A percentile compares a stretch with the other conserved stretches of the same genome.
phyloP scores from a whole-genome alignment of 345 rosid species.

The Brassica rapa region DNA sequence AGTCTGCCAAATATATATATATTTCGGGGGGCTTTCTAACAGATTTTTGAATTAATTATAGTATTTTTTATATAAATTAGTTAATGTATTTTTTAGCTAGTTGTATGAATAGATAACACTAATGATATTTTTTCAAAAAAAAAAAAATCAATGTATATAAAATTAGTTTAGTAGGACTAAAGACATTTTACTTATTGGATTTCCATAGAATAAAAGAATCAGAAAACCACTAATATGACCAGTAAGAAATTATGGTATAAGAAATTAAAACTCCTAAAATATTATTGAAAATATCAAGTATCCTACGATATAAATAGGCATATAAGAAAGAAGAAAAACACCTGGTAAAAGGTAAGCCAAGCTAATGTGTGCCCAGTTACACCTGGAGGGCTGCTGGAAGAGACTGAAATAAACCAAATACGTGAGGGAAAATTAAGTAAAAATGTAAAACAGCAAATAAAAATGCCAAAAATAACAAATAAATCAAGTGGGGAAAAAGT shows the following conservation, averaged over 20 bases:
- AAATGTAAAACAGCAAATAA: neutral
- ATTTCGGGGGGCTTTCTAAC: neutral
- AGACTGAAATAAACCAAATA: slow-evolving; percentile 4
- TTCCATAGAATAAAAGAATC: too few species aligned
- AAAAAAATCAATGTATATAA: neutral
- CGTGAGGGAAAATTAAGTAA: neutral
- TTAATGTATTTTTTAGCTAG: neutral
- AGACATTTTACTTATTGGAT: too few species aligned
- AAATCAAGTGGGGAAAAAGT: slow-evolving; percentile 1
- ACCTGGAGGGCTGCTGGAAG: slow-evolving; percentile 39
- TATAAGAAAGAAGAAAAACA: slow-evolving; percentile 9
- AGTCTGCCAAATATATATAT: neutral
- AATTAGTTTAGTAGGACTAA: neutral
- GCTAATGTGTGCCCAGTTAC: slow-evolving; percentile 27
- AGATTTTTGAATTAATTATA: too few species aligned
- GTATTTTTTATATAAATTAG: neutral
- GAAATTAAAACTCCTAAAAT: neutral
- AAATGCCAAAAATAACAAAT: neutral
- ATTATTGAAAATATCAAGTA: neutral
- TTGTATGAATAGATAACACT: too few species aligned
- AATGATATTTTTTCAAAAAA: too few species aligned
- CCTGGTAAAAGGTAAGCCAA: slow-evolving; percentile 33
- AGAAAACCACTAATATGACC: neutral
- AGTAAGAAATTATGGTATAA: neutral
- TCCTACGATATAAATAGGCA: neutral